Percentiles rank a stretch among this genome's conserved stretches.
These are phyloP conservation scores for Nitzschia sp. DNA, from an alignment of 108 stramenopile genomes.

Conservation along the genomic window DNA sequence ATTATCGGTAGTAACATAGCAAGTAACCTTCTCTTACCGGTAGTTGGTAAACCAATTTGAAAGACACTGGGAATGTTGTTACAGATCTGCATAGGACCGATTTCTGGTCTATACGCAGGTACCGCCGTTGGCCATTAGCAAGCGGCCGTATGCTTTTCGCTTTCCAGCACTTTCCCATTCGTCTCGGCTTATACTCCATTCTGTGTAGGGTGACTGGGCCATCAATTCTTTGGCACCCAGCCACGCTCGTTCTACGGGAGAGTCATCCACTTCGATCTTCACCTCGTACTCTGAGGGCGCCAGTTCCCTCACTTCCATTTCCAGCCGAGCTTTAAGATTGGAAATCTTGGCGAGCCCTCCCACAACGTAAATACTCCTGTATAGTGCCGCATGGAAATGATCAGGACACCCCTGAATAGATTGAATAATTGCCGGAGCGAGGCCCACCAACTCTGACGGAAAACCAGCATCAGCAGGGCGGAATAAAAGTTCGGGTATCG, in stretches of 20 bases:
- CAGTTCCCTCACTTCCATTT: conserved; percentile 71
- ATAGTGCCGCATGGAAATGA: conserved; percentile 74
- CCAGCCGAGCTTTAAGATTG: conserved; percentile 68
- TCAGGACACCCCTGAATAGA: conserved; percentile 75
- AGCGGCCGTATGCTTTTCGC: conserved; percentile 30
- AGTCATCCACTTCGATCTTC: conserved; percentile 54
- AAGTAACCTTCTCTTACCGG: no score
- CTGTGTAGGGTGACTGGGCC: not conserved
- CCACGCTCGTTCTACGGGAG: conserved; percentile 59
- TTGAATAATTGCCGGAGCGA: conserved; percentile 82
- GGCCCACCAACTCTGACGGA: conserved; percentile 65
- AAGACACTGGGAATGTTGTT: no score
- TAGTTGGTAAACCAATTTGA: no score
- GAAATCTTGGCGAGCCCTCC: conserved; percentile 88
- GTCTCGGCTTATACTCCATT: conserved; percentile 39
- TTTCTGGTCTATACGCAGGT: conserved; percentile 16
- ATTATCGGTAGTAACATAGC: no score
- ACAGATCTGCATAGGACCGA: no score
- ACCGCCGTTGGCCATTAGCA: conserved; percentile 34
- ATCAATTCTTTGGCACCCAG: conserved; percentile 34
- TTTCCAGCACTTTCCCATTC: conserved; percentile 34
- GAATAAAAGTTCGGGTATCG: conserved; percentile 92
- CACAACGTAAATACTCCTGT: conserved; percentile 75
- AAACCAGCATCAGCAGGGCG: conserved; percentile 91
- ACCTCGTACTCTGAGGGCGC: conserved; percentile 73